A percentile compares a stretch with the other conserved stretches of the same genome.
Evolutionary conservation across 2,329 filamentous ascomycete genomes (phyloP).

Genomic region (Lecanosticta acicola): DNA sequence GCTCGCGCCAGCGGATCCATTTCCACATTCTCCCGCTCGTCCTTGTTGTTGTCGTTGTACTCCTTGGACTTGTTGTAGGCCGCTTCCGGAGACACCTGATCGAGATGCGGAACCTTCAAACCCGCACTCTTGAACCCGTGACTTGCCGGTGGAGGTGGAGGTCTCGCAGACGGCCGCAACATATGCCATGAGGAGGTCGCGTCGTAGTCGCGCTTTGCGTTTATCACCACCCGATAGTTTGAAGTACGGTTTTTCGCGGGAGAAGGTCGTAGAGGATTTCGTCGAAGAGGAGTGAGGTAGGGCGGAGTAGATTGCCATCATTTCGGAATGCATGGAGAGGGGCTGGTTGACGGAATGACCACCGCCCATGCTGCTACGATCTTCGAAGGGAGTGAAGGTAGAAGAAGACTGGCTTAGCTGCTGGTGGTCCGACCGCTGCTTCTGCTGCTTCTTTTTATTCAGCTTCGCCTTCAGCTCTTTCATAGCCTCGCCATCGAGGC

Average conservation of each 20-base stretch:
- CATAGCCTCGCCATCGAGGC: slow-evolving; percentile 34
- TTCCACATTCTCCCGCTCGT: slow-evolving; percentile 20
- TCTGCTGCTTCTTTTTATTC: slow-evolving; percentile 32
- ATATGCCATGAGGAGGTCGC: slow-evolving; percentile 41
- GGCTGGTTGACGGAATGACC: slow-evolving; percentile 39
- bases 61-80: slow-evolving; percentile 12
- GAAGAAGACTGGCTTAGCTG: slow-evolving; percentile 12
- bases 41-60: slow-evolving; percentile 16
- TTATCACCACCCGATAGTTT: slow-evolving; percentile 46
- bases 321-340: slow-evolving; percentile 51
- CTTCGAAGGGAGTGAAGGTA: slow-evolving; percentile 38
- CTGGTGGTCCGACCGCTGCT: slow-evolving; percentile 31
- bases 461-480: slow-evolving; percentile 31
- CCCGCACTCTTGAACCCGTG: slow-evolving; percentile 42
- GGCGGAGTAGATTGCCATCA: slow-evolving; percentile 52
- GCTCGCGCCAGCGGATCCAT: slow-evolving; percentile 21
- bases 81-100: slow-evolving; percentile 27
- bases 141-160: slow-evolving; percentile 32
- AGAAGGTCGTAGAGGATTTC: slow-evolving; percentile 40
- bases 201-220: slow-evolving; percentile 42
- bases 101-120: slow-evolving; percentile 46
- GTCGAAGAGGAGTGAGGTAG: slow-evolving; percentile 42
- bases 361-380: slow-evolving; percentile 28
- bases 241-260: slow-evolving; percentile 46
- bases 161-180: slow-evolving; percentile 40